phyloP scores from a whole-genome alignment of 345 rosid genomes.

The Iberis pinnata region DNA sequence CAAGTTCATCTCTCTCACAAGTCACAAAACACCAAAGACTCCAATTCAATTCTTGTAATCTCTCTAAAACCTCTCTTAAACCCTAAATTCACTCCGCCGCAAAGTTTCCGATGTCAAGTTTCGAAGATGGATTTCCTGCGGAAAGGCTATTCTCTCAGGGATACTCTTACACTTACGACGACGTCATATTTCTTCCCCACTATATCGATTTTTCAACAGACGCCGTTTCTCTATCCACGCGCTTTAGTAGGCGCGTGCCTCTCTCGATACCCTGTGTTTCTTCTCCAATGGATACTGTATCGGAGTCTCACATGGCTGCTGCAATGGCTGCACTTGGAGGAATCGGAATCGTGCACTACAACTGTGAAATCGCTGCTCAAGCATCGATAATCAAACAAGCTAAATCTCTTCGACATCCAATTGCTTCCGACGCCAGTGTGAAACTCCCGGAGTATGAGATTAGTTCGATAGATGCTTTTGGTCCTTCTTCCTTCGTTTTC shows the following conservation, averaged over 20 bases:
- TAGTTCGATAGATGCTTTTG: constrained; percentile 34
- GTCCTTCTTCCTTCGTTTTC: constrained; percentile 35
- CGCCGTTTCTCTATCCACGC: constrained; percentile 65
- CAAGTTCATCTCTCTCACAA: too few species aligned
- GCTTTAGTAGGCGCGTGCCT: constrained; percentile 53
- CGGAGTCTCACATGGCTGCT: constrained; percentile 81
- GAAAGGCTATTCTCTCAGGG: constrained; percentile 59
- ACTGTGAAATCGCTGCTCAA: constrained; percentile 50
- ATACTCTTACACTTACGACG: constrained; percentile 84
- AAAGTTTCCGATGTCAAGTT: constrained; percentile 29
- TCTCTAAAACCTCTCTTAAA: too few species aligned
- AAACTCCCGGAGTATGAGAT: constrained; percentile 35
- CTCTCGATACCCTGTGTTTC: constrained; percentile 85
- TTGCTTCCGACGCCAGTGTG: constrained; percentile 46
- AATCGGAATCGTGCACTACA: constrained; percentile 73
- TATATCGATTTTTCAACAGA: constrained; percentile 83
- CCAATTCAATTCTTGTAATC: too few species aligned
- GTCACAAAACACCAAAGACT: too few species aligned
- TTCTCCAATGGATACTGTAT: constrained; percentile 96
- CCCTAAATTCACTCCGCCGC: too few species aligned
- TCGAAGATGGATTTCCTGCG: constrained; percentile 71
- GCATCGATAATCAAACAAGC: constrained; percentile 55
- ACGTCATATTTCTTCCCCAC: constrained; percentile 81
- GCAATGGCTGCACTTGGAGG: constrained; percentile 84
- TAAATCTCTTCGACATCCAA: constrained; percentile 63